Percentiles rank a stretch among this genome's conserved stretches.
Conservation (phyloP, 805 yeast genomes). For the Osmozyma mogii region DNA sequence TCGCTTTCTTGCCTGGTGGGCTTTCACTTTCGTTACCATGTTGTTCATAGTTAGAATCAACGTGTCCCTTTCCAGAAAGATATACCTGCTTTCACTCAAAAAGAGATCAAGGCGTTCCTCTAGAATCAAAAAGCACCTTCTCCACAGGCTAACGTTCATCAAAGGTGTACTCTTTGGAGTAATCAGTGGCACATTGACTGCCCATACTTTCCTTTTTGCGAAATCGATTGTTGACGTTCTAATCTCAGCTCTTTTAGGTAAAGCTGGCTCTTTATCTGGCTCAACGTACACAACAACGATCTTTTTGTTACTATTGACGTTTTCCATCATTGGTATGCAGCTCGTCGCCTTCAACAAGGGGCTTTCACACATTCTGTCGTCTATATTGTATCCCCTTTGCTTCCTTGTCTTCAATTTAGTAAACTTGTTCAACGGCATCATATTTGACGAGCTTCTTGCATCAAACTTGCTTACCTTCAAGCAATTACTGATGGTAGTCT, state of each 20-base stretch:
- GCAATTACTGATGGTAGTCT: constrained; percentile 40
- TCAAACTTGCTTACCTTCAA: constrained; percentile 30
- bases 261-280: constrained; percentile 12
- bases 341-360: constrained; percentile 70
- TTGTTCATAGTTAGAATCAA: constrained; percentile 18
- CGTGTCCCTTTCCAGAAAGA: constrained; percentile 12
- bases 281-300: constrained; percentile 24
- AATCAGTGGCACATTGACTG: constrained; percentile 70
- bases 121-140: neutral
- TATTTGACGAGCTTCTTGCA: constrained; percentile 57
- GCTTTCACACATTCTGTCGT: constrained; percentile 59
- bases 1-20: constrained; percentile 54
- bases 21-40: constrained; percentile 24
- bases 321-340: constrained; percentile 61
- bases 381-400: constrained; percentile 75
- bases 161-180: constrained; percentile 62
- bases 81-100: neutral
- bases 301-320: constrained; percentile 44
- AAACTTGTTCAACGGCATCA: constrained; percentile 40
- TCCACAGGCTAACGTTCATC: constrained; percentile 22
- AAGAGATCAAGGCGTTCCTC: neutral
- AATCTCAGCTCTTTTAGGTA: constrained; percentile 33
- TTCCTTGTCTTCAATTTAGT: constrained; percentile 75
- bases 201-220: constrained; percentile 81
- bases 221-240: constrained; percentile 71